Percentiles rank a stretch among this genome's conserved stretches.
These are phyloP conservation scores for Samsoniella hepiali DNA, from an alignment of 2,329 filamentous ascomycete species.

Conservation along the genomic window DNA sequence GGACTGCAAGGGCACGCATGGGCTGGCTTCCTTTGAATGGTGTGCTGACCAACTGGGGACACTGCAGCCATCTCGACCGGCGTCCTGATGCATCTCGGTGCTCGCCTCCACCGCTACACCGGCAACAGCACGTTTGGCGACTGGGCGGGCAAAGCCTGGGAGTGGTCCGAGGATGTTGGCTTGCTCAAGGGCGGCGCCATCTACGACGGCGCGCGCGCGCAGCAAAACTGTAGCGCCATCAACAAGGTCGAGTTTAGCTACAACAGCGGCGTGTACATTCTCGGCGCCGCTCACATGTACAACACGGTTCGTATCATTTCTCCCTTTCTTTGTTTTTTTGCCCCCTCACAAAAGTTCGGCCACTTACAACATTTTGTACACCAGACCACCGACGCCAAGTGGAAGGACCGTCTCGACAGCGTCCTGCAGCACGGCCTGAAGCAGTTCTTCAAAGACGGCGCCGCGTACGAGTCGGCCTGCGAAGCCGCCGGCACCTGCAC, in stretches of 20 bases:
- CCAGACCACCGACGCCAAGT: constrained; percentile 47
- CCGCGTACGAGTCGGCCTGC: constrained; percentile 50
- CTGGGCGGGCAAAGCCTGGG: constrained; percentile 60
- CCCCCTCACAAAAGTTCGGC: background rate
- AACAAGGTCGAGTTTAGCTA: constrained; percentile 38
- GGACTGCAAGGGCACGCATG: no score
- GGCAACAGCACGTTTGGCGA: constrained; percentile 60
- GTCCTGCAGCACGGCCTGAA: constrained; percentile 35
- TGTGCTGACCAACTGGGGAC: background rate
- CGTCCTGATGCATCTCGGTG: constrained; percentile 60
- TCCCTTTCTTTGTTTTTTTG: background rate
- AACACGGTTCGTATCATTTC: constrained; percentile 43
- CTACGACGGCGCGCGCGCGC: constrained; percentile 54
- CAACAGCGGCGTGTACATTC: constrained; percentile 5
- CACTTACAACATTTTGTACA: background rate
- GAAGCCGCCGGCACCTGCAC: constrained; percentile 47
- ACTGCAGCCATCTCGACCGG: constrained; percentile 50
- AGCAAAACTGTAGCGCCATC: constrained; percentile 51
- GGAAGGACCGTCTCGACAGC: constrained; percentile 48
- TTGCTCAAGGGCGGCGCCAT: constrained; percentile 59
- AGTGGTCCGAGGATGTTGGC: constrained; percentile 55
- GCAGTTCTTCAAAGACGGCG: constrained; percentile 51
- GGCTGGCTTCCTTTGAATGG: no score
- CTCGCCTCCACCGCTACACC: constrained; percentile 69
- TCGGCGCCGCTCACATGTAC: constrained; percentile 59